Base-by-base conservation (phyloP, 345 rosid genomes). In the Rhodamnia argentea region DNA sequence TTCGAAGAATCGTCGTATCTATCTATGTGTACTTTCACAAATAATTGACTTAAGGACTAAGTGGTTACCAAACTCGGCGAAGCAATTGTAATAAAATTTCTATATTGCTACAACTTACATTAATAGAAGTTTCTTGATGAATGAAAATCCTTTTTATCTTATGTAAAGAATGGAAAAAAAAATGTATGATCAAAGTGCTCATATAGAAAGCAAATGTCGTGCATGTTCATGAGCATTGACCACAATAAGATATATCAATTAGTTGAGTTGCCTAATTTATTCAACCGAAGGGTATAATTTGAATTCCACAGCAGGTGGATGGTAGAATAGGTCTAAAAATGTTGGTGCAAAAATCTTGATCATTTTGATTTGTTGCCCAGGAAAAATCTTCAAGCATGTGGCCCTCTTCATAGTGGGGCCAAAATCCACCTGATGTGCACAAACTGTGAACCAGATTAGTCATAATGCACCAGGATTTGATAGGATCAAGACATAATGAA, bases 391-490 rank as follows among this genome's bases (percentile, higher is more conserved):
- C 81, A 70, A 70, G 47, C 81, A 70, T 70, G 40, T 37, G 81
- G 81, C 81, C 78, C 81, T 70, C 81, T 37, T 70, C 47, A 70
- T 37, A 37, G 81, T 70, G 81, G 81, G 81, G 47, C 81, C 81
- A 88, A 81, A 93, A 93, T 91, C 93, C 90, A 88, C 62, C 88
- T 91, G 96, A 94, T 93, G 96, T 89, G 70, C 86, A 90, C 93
- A 70, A 70, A 85, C 86, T 74, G 75, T 86, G 85, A 84, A 89
- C 86, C 84, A 87, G 86, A 86, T 56, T 93, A 92, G 94, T 91
- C 91, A 92, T 91, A 90, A 37, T 91, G 82, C 86, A 90, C 83
- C 91, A 87, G 87, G 92, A 91, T 91, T 90, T 89, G 87, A 88
- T 47, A 88, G 83, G 87, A 94, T 91, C 92, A 93, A 90, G 90